phyloP scores from a whole-genome alignment of 805 yeast genomes.

The Kuraishia floccosa region DNA sequence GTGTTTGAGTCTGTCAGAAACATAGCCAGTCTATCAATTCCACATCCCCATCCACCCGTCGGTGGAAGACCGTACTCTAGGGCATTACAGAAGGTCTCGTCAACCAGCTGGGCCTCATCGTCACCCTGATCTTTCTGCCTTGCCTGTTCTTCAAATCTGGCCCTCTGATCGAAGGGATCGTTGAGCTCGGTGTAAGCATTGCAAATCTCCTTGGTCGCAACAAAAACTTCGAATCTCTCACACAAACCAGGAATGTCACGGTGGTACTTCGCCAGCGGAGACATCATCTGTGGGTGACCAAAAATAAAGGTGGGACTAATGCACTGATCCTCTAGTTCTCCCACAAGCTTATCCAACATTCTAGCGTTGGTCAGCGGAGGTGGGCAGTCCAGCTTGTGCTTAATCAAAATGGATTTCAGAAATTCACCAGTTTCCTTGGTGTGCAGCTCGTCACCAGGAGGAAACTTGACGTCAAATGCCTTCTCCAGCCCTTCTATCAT shows the following conservation, averaged over 20 bases:
- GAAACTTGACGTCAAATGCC: slow-evolving; percentile 78
- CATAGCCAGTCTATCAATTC: slow-evolving; percentile 97
- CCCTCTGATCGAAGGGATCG: slow-evolving; percentile 98
- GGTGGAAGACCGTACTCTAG: slow-evolving; percentile 98
- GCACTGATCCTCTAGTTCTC: slow-evolving; percentile 89
- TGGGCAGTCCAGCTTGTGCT: slow-evolving; percentile 78
- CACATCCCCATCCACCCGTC: slow-evolving; percentile 99
- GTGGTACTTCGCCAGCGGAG: slow-evolving; percentile 95
- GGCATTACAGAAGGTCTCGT: slow-evolving; percentile 95
- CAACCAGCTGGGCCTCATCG: slow-evolving; percentile 95
- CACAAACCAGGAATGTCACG: slow-evolving; percentile 89
- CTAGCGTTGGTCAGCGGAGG: slow-evolving; percentile 93
- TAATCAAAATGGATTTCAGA: slow-evolving; percentile 67
- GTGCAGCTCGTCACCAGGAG: slow-evolving; percentile 90
- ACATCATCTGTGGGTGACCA: slow-evolving; percentile 99
- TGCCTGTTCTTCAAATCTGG: slow-evolving; percentile 97
- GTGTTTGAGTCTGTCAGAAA: slow-evolving; percentile 94
- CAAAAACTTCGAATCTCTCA: slow-evolving; percentile 97
- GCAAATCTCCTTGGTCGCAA: slow-evolving; percentile 96
- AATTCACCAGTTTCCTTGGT: slow-evolving; percentile 89
- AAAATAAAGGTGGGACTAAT: slow-evolving; percentile 96
- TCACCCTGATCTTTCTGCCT: slow-evolving; percentile 98
- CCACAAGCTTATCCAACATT: slow-evolving; percentile 96
- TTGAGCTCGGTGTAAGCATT: slow-evolving; percentile 98
- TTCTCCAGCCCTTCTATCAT: slow-evolving; percentile 96